A percentile compares a stretch with the other conserved stretches of the same genome.
These are phyloP conservation scores for Jamesozyma lodderae DNA, from an alignment of 805 yeast species.

Conservation along the genomic window DNA sequence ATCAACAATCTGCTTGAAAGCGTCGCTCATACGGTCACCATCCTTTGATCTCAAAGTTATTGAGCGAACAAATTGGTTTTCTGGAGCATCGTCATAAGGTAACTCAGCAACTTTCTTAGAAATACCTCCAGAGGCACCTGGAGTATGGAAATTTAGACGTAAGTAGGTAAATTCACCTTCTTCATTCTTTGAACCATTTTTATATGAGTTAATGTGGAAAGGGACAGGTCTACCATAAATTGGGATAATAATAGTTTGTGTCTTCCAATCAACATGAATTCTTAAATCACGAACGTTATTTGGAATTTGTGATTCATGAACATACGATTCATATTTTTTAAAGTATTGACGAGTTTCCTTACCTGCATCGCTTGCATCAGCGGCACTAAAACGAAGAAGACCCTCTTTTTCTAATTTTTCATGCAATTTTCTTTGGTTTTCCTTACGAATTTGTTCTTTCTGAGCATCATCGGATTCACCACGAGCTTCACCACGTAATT, in stretches of 20 bases:
- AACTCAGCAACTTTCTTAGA: conserved; percentile 63
- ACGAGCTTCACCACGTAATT: conserved; percentile 67
- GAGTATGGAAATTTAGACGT: conserved; percentile 86
- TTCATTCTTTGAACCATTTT: conserved; percentile 89
- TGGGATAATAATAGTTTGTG: conserved; percentile 84
- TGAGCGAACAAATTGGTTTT: conserved; percentile 78
- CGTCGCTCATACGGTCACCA: conserved; percentile 83
- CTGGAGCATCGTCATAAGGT: conserved; percentile 84
- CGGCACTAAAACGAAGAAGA: conserved; percentile 66
- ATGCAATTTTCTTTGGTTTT: conserved; percentile 74
- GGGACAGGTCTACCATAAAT: conserved; percentile 96
- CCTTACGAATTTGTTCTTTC: conserved; percentile 68
- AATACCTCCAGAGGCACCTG: conserved; percentile 72
- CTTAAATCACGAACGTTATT: conserved; percentile 69
- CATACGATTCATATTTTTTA: conserved; percentile 88
- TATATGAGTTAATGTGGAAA: conserved; percentile 88
- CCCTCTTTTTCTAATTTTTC: conserved; percentile 84
- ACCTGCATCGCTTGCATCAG: conserved; percentile 56
- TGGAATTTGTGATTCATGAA: conserved; percentile 90
- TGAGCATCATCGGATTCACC: conserved; percentile 61
- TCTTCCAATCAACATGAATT: conserved; percentile 77
- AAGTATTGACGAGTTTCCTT: conserved; percentile 47
- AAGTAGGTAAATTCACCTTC: conserved; percentile 92
- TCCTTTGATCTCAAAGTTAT: conserved; percentile 84
- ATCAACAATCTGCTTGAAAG: conserved; percentile 81